Conservation (phyloP, 345 rosid genomes). For the Populus ilicifolia region DNA sequence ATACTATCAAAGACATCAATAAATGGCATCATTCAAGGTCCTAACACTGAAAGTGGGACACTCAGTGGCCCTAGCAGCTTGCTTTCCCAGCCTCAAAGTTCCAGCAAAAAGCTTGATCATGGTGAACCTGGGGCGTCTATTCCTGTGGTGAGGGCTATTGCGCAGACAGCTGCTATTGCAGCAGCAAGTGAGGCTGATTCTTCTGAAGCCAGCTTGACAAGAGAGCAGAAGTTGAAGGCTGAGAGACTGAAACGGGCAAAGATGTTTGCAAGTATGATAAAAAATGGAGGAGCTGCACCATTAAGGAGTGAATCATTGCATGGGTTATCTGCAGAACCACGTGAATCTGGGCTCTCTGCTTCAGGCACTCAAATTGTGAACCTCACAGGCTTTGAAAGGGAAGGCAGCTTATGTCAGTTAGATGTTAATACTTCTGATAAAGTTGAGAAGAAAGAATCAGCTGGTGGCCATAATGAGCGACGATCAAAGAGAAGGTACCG, state of each 20-base stretch:
- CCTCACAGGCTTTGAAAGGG: slow-evolving; percentile 39
- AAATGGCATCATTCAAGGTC: slow-evolving; percentile 36
- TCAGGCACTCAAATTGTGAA: slow-evolving; percentile 32
- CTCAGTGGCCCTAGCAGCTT: slow-evolving; percentile 10
- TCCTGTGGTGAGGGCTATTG: slow-evolving; percentile 41
- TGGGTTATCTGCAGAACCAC: slow-evolving; percentile 52
- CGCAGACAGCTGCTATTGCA: slow-evolving; percentile 49
- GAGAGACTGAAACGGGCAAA: slow-evolving; percentile 95
- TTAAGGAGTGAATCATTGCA: slow-evolving; percentile 41
- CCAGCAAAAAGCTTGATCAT: slow-evolving; percentile 25
- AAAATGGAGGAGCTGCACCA: slow-evolving; percentile 52
- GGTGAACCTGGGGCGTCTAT: slow-evolving; percentile 32
- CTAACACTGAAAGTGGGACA: slow-evolving; percentile 38
- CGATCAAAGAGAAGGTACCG: slow-evolving; percentile 76
- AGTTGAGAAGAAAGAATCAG: slow-evolving; percentile 32
- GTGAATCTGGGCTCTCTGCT: slow-evolving; percentile 44
- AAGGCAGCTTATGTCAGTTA: slow-evolving; percentile 41
- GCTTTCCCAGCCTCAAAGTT: slow-evolving; percentile 28
- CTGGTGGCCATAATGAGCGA: slow-evolving; percentile 46
- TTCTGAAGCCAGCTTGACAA: slow-evolving; percentile 56
- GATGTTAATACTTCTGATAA: slow-evolving; percentile 28
- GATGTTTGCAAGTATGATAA: slow-evolving; percentile 80
- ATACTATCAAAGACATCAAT: slow-evolving; percentile 38
- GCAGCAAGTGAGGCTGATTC: slow-evolving; percentile 68
- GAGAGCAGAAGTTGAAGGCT: slow-evolving; percentile 82